Base-by-base conservation (phyloP, 2,329 filamentous ascomycete genomes). In the Hortaea sp. region DNA sequence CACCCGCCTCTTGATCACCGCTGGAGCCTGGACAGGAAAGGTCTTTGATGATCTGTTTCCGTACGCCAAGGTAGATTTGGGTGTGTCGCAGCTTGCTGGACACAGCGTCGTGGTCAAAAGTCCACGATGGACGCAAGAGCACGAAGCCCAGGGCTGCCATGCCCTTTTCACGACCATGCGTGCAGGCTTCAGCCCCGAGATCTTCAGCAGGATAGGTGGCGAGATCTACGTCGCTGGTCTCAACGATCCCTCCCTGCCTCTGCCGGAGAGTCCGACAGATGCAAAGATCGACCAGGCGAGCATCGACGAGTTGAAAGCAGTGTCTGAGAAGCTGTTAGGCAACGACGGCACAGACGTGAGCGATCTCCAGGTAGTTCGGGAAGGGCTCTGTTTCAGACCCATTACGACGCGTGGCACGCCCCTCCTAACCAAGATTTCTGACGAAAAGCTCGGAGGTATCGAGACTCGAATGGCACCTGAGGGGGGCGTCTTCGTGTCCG, bases 161-260 rank as follows among this genome's bases (percentile, higher is more conserved):
- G 81, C 84, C 1, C 65, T 90, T 2, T 89, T 86, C 58, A 79
- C 79, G 2, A 77, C 75, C 3, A 72, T 78, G 47, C 68, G 67
- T 1, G 57, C 66, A 2, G 73, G 72, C 0, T 87, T 82, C 63
- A 79, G 78, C 2, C 83, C 84, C 0, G 85, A 89, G 62, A 69
- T 85, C 7, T 88, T 86, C 63, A 79, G 79, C 1, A 72, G 85
- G 7, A 57, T 75, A 4, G 78, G 78, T 6, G 81, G 79, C 1
- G 76, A 86, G 46, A 76, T 90, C 13, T 90, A 86, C 62, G 67
- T 90, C 31, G 82, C 82, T 0, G 85, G 85, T 0, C 61, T 89
- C 34, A 89, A 90, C 59, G 77, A 74, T 32, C 66, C 74, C 0
- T 61, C 58, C 1, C 72, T 84, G 4, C 73, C 77, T 0, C 66